Evolutionary conservation across 2,329 filamentous ascomycete genomes (phyloP).

Genomic region (Cladosporium sp.): DNA sequence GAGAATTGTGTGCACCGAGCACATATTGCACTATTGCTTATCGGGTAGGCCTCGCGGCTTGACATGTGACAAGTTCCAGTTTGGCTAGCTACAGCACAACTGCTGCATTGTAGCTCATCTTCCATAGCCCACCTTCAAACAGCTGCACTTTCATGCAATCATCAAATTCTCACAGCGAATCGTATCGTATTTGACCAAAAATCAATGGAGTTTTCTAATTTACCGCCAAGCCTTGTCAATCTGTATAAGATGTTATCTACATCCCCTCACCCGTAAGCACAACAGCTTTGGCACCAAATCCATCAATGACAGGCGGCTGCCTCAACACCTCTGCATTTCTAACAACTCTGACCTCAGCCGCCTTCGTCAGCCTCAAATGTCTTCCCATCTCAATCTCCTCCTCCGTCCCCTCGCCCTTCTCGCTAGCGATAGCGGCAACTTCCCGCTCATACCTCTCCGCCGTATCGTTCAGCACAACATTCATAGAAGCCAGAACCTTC

Average conservation of each 20-base stretch:
- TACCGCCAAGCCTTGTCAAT: no score
- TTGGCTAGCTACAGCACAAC: no score
- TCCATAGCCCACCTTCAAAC: no score
- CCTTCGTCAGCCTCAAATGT: conserved; percentile 70
- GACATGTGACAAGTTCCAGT: no score
- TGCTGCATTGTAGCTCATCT: no score
- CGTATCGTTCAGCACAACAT: conserved; percentile 70
- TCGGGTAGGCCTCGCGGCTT: no score
- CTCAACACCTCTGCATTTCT: conserved; percentile 67
- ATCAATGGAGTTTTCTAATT: no score
- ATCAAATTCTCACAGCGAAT: no score
- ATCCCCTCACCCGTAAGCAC: neutral
- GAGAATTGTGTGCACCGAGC: neutral
- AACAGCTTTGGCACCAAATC: conserved; percentile 50
- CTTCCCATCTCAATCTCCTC: conserved; percentile 39
- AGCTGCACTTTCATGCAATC: no score
- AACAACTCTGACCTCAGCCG: conserved; percentile 82
- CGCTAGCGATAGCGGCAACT: conserved; percentile 40
- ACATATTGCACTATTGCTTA: no score
- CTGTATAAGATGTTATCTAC: no score
- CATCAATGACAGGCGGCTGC: conserved; percentile 60
- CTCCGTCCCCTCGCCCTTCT: conserved; percentile 40
- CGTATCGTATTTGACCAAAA: no score
- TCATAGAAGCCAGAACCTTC: conserved; percentile 90
- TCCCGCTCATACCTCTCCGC: conserved; percentile 56